These are phyloP conservation scores for Yamagishiella unicocca DNA, from an alignment of 139 green algal species.

Conservation along the genomic window DNA sequence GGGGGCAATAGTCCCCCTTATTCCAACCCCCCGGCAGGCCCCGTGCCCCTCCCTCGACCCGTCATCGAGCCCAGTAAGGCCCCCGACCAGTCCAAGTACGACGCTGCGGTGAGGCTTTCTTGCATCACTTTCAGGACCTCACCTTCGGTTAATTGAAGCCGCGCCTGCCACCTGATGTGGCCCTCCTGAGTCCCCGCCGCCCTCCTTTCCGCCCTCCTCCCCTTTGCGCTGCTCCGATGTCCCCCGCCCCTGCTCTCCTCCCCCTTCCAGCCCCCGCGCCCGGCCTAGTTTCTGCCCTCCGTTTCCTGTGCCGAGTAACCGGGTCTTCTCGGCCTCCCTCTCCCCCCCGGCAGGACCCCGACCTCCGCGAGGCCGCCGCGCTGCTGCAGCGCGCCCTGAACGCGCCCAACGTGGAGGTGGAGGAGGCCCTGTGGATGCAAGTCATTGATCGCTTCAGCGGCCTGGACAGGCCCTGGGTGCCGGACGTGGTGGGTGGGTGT, in stretches of 20 bases:
- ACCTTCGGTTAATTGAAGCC: too few species aligned
- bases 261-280: neutral
- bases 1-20: neutral
- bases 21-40: neutral
- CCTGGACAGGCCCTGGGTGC: constrained; percentile 77
- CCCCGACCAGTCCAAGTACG: constrained; percentile 80
- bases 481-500: constrained; percentile 74
- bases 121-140: too few species aligned
- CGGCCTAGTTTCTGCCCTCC: neutral
- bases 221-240: neutral
- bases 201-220: neutral
- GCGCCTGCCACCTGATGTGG: too few species aligned
- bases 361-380: constrained; percentile 77
- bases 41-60: neutral
- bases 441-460: constrained; percentile 68
- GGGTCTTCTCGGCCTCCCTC: neutral
- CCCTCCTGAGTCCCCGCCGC: too few species aligned
- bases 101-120: constrained; percentile 73
- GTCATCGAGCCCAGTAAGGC: constrained; percentile 64
- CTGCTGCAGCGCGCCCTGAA: constrained; percentile 84
- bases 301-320: neutral
- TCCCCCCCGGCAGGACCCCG: constrained; percentile 62
- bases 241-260: neutral
- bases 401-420: constrained; percentile 69
- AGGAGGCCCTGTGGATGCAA: constrained; percentile 82